Conservation (phyloP, 2,329 filamentous ascomycete genomes). For the Akanthomyces muscarius region DNA sequence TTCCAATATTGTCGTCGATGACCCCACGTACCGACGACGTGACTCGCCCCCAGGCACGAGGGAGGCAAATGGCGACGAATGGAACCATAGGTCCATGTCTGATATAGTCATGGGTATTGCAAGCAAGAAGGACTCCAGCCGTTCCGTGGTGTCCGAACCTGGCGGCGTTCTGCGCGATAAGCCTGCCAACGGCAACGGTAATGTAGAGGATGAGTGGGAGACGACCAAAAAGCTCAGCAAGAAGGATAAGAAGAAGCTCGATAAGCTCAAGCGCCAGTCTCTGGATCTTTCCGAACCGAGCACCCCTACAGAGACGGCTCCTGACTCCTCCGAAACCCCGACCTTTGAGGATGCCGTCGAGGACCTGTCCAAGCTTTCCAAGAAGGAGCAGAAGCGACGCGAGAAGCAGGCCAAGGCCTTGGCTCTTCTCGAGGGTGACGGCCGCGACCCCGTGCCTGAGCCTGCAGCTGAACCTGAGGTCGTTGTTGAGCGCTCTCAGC, state of each 20-base stretch:
- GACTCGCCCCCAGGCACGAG: constrained; percentile 60
- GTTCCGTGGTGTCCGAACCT: constrained; percentile 28
- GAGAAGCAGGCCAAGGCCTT: constrained; percentile 34
- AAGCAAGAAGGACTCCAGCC: constrained; percentile 29
- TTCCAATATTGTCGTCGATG: constrained; percentile 64
- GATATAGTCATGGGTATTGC: constrained; percentile 44
- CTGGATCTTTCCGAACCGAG: constrained; percentile 23
- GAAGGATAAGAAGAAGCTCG: constrained; percentile 47
- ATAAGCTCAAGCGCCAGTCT: constrained; percentile 39
- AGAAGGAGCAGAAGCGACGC: constrained; percentile 38
- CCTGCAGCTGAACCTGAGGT: background rate
- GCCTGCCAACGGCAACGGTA: constrained; percentile 21
- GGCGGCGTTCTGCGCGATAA: constrained; percentile 47
- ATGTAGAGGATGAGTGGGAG: constrained; percentile 25
- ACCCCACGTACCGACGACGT: constrained; percentile 59
- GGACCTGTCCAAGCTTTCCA: constrained; percentile 26
- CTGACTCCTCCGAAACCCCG: constrained; percentile 5
- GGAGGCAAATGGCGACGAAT: constrained; percentile 36
- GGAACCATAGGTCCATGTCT: constrained; percentile 47
- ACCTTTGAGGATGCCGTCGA: constrained; percentile 26
- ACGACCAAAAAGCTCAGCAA: constrained; percentile 38
- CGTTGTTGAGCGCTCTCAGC: background rate
- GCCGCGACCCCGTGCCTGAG: constrained; percentile 21
- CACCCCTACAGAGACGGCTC: constrained; percentile 16
- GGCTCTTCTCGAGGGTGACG: constrained; percentile 23